Conservation (phyloP, 192 early-diverging fungal species). For the Entomortierella parvispora region DNA sequence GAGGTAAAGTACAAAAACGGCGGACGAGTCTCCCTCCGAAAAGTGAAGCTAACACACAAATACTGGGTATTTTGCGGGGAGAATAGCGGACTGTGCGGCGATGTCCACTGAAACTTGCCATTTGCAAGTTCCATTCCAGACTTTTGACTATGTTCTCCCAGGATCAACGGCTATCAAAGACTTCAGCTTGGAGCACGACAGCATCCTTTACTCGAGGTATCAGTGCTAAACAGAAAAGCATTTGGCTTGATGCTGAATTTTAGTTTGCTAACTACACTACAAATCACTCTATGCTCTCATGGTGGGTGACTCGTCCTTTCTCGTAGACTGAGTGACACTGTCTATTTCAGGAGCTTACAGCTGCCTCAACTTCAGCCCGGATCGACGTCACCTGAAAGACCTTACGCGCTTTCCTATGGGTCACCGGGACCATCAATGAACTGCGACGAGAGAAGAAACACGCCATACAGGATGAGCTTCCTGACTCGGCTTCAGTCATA, state of each 20-base stretch:
- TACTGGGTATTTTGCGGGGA: neutral
- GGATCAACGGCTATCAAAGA: slow-evolving; percentile 43
- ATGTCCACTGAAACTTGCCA: slow-evolving; percentile 28
- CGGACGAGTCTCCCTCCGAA: neutral
- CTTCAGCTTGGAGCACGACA: slow-evolving; percentile 43
- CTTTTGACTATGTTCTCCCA: slow-evolving; percentile 42
- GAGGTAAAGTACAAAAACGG: slow-evolving; percentile 10
- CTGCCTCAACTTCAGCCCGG: slow-evolving; percentile 19
- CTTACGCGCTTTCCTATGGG: slow-evolving; percentile 16
- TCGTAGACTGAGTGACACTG: slow-evolving; percentile 23
- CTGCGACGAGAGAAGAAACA: slow-evolving; percentile 8
- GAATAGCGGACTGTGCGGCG: slow-evolving; percentile 11
- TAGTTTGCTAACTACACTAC: no score
- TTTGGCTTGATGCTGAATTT: no score
- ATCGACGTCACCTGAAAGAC: slow-evolving; percentile 17
- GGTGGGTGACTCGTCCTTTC: no score
- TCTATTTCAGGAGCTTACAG: slow-evolving; percentile 16
- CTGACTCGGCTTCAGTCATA: slow-evolving; percentile 5
- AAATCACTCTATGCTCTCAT: no score
- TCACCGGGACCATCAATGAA: slow-evolving; percentile 9
- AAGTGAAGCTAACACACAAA: neutral
- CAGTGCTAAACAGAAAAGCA: no score
- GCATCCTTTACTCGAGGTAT: slow-evolving; percentile 42
- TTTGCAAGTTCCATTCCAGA: slow-evolving; percentile 20
- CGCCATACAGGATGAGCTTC: slow-evolving; percentile 28